Evolutionary conservation across 2,329 filamentous ascomycete species (phyloP), one percentile per base, ranked within the genome.

Genomic region (Xylaria sp.): DNA sequence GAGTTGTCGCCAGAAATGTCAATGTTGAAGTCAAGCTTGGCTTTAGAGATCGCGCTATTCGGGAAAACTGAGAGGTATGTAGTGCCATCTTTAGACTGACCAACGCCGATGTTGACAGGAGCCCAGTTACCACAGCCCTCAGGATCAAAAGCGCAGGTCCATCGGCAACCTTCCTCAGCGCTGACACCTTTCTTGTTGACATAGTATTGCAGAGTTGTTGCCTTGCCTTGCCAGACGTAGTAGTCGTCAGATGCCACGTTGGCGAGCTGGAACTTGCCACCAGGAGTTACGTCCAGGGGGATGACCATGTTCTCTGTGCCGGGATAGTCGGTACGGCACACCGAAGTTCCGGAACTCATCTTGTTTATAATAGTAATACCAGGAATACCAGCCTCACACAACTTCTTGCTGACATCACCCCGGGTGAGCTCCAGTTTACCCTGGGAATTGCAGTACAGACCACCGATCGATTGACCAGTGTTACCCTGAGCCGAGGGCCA

Each of bases 291-390:
- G 66, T 88, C 82, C 56, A 94, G 83, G 54, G 95, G 93, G 67
- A 98, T 87, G 63, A 92, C 93, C 89, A 97, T 95, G 75, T 86
- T 86, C 84, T 99, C 96, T 67, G 90, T 94, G 78, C 94, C 95
- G 70, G 96, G 96, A 83, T 99, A 99, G 80, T 97, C 94, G 73
- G 96, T 98, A 80, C 93, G 93, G 89, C 96, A 99, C 74, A 97
- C 87, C 53, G 91, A 87, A 33, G 93, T 91, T 51, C 87, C 82
- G 44, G 87, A 78, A 59, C 81, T 77, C 40, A 97, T 85, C 64
- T 90, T 89, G 86, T 97, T 99, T 80, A 90, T 78, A 68, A 97
- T 88, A 68, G 85, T 84, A 73, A 97, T 88, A 72, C 90, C 88
- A 48, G 89, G 89, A 59, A 87, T 86, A 70, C 94, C 94, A 38